Evolutionary conservation across 2,329 filamentous ascomycete species (phyloP).

Genomic region (Aureobasidium pullulans): DNA sequence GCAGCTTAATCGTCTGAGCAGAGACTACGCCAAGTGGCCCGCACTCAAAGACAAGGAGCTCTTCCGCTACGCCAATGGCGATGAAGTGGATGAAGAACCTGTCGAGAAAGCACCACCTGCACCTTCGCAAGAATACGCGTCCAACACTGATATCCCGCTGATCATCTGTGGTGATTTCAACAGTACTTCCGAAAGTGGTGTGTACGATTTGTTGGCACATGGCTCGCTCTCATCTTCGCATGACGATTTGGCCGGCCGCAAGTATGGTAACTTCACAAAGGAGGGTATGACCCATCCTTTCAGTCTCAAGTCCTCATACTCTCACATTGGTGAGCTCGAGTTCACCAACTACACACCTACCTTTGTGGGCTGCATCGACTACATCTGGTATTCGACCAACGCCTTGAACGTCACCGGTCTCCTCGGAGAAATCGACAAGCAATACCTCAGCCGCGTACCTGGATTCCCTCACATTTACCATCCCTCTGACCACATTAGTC

Average conservation of each 20-base stretch:
- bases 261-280: constrained; percentile 88
- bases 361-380: constrained; percentile 91
- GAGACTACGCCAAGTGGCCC: constrained; percentile 74
- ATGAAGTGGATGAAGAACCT: constrained; percentile 41
- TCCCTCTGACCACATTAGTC: constrained; percentile 84
- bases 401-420: constrained; percentile 75
- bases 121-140: constrained; percentile 80
- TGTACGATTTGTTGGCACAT: constrained; percentile 81
- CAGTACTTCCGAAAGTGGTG: constrained; percentile 76
- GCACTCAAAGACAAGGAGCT: constrained; percentile 69
- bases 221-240: constrained; percentile 74
- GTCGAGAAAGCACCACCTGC: constrained; percentile 47
- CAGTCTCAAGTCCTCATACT: constrained; percentile 84
- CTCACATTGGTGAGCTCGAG: constrained; percentile 71
- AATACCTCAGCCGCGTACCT: constrained; percentile 78
- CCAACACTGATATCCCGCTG: constrained; percentile 79
- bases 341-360: constrained; percentile 96
- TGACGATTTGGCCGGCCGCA: constrained; percentile 67
- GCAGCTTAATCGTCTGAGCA: constrained; percentile 75
- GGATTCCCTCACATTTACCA: constrained; percentile 94
- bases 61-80: constrained; percentile 41
- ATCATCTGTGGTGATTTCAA: constrained; percentile 96
- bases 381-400: constrained; percentile 96
- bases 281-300: constrained; percentile 94
- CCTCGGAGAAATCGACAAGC: constrained; percentile 76